These are phyloP conservation scores for Carex pumila DNA, from an alignment of 176 grass and related monocot species.

Conservation along the genomic window DNA sequence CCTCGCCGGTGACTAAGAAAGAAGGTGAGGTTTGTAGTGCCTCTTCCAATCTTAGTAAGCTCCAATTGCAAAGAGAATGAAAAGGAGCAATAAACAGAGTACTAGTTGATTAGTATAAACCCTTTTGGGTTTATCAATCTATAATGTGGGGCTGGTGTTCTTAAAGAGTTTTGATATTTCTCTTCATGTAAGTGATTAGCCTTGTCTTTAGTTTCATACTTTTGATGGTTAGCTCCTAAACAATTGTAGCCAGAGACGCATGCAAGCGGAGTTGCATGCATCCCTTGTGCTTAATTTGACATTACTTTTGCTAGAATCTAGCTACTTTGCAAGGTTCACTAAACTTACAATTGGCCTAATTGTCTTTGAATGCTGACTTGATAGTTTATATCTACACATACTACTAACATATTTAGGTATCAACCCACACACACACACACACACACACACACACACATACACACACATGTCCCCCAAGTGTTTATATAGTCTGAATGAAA, in stretches of 20 bases:
- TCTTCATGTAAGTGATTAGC: conserved; percentile 11
- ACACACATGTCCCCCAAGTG: not conserved
- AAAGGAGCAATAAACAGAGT: not conserved
- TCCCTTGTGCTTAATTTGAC: conserved; percentile 12
- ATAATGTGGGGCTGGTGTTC: not conserved
- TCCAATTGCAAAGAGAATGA: conserved; percentile 7
- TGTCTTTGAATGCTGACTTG: not conserved
- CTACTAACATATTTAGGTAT: not conserved
- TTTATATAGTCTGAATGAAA: not conserved
- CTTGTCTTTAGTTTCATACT: not conserved
- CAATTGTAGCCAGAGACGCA: conserved; percentile 11
- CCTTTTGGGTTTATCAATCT: not conserved
- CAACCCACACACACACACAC: no score
- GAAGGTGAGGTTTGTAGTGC: conserved; percentile 4
- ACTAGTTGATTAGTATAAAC: conserved; percentile 17
- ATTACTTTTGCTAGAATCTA: not conserved
- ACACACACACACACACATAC: no score
- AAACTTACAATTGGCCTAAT: not conserved
- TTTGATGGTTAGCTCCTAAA: conserved; percentile 12
- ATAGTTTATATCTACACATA: not conserved
- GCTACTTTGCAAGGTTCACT: not conserved
- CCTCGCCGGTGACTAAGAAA: conserved; percentile 15
- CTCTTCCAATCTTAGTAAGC: conserved; percentile 12
- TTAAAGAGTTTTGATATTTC: not conserved
- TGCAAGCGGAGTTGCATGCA: not conserved